Evolutionary conservation across 441 rosid species (phyloP), one percentile per base, ranked within the genome.

Genomic region (Syzygium syzygioides): DNA sequence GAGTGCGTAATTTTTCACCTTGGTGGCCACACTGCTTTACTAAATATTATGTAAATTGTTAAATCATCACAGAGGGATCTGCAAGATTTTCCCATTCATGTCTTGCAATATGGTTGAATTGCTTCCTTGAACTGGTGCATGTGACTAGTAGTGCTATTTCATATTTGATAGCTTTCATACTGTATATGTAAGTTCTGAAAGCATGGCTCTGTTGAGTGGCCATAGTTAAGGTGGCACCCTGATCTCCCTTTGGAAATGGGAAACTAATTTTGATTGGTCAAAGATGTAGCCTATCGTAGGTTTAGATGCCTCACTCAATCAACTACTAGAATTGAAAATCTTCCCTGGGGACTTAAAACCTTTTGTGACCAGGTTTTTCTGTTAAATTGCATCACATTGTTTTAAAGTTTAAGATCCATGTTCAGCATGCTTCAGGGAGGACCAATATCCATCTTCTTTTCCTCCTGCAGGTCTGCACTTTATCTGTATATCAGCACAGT

Each of bases 401-500:
- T 10, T 68, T 66, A 66, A 23, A 32, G 79, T 68, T 68, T 34
- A 37, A 68, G 79, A 34, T 34, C 48, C 26, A 9, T 19, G 19
- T 9, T 68, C 48, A 68, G 48, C 26, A 68, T 68, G 48, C 37
- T 68, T 26, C 48, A 34, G 48, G 79, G 79, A 68, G 41, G 79
- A 19, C 48, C 13, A 68, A 68, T 34, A 34, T 68, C 48, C 45
- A 12, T 68, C 79, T 34, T 34, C 79, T 85, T 90, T 87, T 88
- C 34, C 45, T 91, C 87, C 80, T 90, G 95, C 98, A 98, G 99
- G 86, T 94, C 94, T 90, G 89, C 92, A 54, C 94, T 96, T 83
- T 95, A 96, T 93, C 90, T 96, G 79, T 98, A 96, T 93, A 86
- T 94, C 57, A 95, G 99, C 90, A 95, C 95, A 93, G 95, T 97